Conservation (phyloP, 306 rosid genomes). For the Quercus suber region DNA sequence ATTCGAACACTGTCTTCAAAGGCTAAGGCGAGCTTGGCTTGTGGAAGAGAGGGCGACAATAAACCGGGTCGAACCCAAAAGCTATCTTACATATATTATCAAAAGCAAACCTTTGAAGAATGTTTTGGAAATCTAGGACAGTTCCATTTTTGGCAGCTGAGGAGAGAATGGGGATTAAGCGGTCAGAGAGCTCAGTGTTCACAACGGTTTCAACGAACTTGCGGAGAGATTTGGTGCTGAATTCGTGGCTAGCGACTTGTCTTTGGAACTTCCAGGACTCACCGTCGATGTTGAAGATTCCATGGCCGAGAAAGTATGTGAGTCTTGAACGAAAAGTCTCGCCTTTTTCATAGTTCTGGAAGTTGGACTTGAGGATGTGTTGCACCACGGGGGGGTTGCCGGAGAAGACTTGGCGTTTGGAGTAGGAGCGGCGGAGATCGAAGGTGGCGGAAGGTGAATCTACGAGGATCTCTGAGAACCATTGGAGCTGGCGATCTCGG, state of each 20-base stretch:
- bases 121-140: slow-evolving; percentile 48
- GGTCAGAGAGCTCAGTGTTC: slow-evolving; percentile 45
- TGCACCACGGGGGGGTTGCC: slow-evolving; percentile 60
- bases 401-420: slow-evolving; percentile 41
- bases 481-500: slow-evolving; percentile 38
- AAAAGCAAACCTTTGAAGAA: slow-evolving; percentile 69
- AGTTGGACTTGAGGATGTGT: slow-evolving; percentile 62
- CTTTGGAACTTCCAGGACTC: slow-evolving; percentile 59
- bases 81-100: slow-evolving; percentile 67
- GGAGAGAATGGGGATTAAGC: slow-evolving; percentile 51
- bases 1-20: slow-evolving; percentile 42
- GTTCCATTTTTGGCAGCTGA: neutral
- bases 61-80: slow-evolving; percentile 61
- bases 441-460: slow-evolving; percentile 50
- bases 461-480: slow-evolving; percentile 56
- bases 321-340: neutral
- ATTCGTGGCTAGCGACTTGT: slow-evolving; percentile 52
- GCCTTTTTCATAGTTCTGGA: slow-evolving; percentile 57
- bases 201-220: slow-evolving; percentile 65
- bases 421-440: slow-evolving; percentile 38
- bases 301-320: slow-evolving; percentile 57
- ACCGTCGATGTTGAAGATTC: slow-evolving; percentile 62
- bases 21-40: slow-evolving; percentile 46
- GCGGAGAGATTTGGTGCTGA: slow-evolving; percentile 45
- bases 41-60: slow-evolving; percentile 48